These are phyloP conservation scores for Cavenderia fasciculata DNA, from an alignment of 78 protist species.

Conservation along the genomic window DNA sequence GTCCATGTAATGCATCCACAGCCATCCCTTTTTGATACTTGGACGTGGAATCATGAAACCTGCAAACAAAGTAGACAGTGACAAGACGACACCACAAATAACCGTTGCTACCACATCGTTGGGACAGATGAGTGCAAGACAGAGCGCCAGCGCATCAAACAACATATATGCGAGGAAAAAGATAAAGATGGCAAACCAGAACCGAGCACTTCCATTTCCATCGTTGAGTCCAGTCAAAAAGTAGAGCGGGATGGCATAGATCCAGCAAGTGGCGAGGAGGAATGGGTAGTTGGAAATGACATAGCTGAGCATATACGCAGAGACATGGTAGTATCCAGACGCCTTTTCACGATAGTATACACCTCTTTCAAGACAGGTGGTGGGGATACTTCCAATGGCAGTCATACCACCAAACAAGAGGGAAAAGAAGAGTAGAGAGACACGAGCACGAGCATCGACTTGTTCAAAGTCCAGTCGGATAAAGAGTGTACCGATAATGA, in stretches of 20 bases:
- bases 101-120: constrained; percentile 69
- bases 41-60: constrained; percentile 76
- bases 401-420: constrained; percentile 70
- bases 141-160: constrained; percentile 46
- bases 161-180: constrained; percentile 23
- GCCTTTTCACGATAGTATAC: constrained; percentile 56
- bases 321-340: constrained; percentile 44
- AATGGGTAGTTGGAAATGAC: constrained; percentile 46
- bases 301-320: constrained; percentile 41
- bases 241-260: constrained; percentile 39
- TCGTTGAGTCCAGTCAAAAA: constrained; percentile 33
- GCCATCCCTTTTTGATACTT: constrained; percentile 30
- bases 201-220: constrained; percentile 10
- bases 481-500: constrained; percentile 59
- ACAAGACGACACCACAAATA: constrained; percentile 36
- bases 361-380: constrained; percentile 50
- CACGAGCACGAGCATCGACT: constrained; percentile 55
- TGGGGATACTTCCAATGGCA: constrained; percentile 53
- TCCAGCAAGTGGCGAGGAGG: constrained; percentile 2
- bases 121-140: constrained; percentile 15
- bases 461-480: constrained; percentile 52
- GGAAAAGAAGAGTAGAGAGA: constrained; percentile 60
- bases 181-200: constrained; percentile 44
- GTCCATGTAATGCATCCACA: constrained; percentile 42
- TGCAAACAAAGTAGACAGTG: constrained; percentile 56